Percentiles rank a stretch among this genome's conserved stretches.
Conservation (phyloP, 2,329 filamentous ascomycete genomes). For the Fusarium sp. region DNA sequence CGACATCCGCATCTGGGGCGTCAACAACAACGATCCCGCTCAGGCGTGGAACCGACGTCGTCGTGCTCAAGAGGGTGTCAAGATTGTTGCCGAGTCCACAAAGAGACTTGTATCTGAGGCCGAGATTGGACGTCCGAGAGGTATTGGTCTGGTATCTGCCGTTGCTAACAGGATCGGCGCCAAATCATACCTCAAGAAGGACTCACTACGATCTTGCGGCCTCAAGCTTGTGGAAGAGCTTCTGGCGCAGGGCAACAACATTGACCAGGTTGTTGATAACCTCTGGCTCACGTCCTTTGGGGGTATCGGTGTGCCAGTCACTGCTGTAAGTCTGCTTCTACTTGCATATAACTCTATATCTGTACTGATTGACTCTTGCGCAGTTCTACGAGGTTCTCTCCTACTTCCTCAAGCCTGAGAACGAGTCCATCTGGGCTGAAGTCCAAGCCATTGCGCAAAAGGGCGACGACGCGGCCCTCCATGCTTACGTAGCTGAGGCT, state of each 20-base stretch:
- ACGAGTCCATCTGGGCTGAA: conserved; percentile 58
- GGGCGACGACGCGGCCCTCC: conserved; percentile 52
- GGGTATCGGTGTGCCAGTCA: conserved; percentile 57
- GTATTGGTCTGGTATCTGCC: conserved; percentile 49
- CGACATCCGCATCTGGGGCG: conserved; percentile 61
- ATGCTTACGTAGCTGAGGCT: conserved; percentile 57
- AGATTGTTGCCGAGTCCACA: conserved; percentile 55
- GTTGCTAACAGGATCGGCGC: conserved; percentile 49
- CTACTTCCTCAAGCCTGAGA: conserved; percentile 58
- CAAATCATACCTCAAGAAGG: conserved; percentile 51
- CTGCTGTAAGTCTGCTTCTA: conserved; percentile 50
- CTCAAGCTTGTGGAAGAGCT: conserved; percentile 56
- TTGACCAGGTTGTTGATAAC: conserved; percentile 54
- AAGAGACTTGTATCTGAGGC: conserved; percentile 57
- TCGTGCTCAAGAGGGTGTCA: conserved; percentile 57
- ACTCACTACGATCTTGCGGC: conserved; percentile 57
- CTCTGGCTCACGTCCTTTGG: conserved; percentile 59
- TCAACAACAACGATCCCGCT: conserved; percentile 62
- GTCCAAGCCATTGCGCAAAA: conserved; percentile 57
- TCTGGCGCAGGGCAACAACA: conserved; percentile 50
- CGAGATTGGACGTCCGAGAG: conserved; percentile 49
- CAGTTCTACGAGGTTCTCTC: conserved; percentile 61
- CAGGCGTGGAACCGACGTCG: conserved; percentile 62
- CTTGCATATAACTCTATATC: background rate
- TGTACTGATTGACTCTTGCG: background rate